A percentile compares a stretch with the other conserved stretches of the same genome.
Evolutionary conservation across 1,284 basidiomycete genomes (phyloP).

Genomic region (Wallemia hederae): DNA sequence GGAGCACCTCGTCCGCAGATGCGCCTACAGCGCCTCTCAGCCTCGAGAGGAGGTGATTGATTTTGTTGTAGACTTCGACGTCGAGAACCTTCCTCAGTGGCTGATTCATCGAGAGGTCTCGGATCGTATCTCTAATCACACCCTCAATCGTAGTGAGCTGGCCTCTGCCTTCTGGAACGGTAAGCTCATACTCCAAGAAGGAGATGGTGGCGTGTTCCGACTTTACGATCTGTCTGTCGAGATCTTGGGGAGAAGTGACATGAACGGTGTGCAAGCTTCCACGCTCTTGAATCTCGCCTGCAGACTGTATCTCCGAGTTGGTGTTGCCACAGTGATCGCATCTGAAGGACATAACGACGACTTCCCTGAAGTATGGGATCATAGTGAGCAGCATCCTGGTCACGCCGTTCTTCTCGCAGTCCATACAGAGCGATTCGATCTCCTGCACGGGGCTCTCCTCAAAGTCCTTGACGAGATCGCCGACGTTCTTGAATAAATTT

Average conservation of each 20-base stretch:
- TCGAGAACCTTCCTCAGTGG: slow-evolving; percentile 60
- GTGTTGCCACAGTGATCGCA: slow-evolving; percentile 71
- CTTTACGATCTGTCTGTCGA: slow-evolving; percentile 81
- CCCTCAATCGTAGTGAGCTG: slow-evolving; percentile 92
- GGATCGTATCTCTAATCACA: slow-evolving; percentile 50
- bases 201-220: slow-evolving; percentile 50
- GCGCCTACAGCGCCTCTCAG: slow-evolving; percentile 41
- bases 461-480: slow-evolving; percentile 17
- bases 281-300: slow-evolving; percentile 40
- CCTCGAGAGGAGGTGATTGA: slow-evolving; percentile 40
- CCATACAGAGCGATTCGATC: slow-evolving; percentile 82
- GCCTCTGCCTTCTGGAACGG: slow-evolving; percentile 61
- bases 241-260: slow-evolving; percentile 42
- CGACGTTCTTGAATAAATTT: neutral
- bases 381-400: slow-evolving; percentile 75
- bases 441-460: slow-evolving; percentile 39
- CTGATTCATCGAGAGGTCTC: slow-evolving; percentile 61
- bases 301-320: slow-evolving; percentile 89
- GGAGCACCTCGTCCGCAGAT: slow-evolving; percentile 20
- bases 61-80: slow-evolving; percentile 42
- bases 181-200: slow-evolving; percentile 70
- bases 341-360: slow-evolving; percentile 83
- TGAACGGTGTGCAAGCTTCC: slow-evolving; percentile 45
- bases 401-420: slow-evolving; percentile 67
- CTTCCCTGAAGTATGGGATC: slow-evolving; percentile 86